A percentile compares a stretch with the other conserved stretches of the same genome.
phyloP scores from a whole-genome alignment of 73 alveolate species.

The Stentor coeruleus region DNA sequence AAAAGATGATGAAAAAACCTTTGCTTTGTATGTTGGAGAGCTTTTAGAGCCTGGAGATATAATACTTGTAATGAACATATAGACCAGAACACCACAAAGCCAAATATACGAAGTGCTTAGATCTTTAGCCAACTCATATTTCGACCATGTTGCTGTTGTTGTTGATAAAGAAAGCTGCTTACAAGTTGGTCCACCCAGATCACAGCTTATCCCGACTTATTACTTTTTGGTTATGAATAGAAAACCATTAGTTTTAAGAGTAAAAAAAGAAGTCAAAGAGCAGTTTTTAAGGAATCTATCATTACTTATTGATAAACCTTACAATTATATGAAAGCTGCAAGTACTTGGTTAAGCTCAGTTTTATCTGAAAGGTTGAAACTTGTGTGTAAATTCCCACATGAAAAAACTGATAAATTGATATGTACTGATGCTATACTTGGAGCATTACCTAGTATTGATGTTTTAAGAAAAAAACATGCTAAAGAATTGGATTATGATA shows the following conservation, averaged over 20 bases:
- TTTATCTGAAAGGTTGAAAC: conserved; percentile 8
- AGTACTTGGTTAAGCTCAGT: neutral
- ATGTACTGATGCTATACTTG: neutral
- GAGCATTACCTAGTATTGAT: neutral
- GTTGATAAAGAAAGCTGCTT: conserved; percentile 12
- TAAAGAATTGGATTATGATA: neutral
- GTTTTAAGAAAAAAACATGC: neutral
- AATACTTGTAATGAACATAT: neutral
- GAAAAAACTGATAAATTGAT: neutral
- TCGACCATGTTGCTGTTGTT: conserved; percentile 21
- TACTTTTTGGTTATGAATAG: conserved; percentile 2
- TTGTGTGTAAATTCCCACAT: neutral
- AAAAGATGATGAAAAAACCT: neutral
- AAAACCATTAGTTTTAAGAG: neutral
- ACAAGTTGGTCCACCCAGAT: conserved; percentile 19
- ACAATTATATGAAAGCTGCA: neutral
- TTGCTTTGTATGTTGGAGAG: neutral
- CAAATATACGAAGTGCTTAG: neutral
- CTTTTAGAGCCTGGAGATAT: conserved; percentile 7
- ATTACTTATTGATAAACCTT: neutral
- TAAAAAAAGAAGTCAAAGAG: neutral
- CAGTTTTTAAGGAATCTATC: neutral
- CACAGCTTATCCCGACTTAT: neutral
- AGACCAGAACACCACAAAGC: conserved; percentile 1
- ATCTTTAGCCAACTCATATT: conserved; percentile 7